Evolutionary conservation across 306 rosid genomes (phyloP), one percentile per base, ranked within the genome.

Genomic region (Hippophae gyantsensis): DNA sequence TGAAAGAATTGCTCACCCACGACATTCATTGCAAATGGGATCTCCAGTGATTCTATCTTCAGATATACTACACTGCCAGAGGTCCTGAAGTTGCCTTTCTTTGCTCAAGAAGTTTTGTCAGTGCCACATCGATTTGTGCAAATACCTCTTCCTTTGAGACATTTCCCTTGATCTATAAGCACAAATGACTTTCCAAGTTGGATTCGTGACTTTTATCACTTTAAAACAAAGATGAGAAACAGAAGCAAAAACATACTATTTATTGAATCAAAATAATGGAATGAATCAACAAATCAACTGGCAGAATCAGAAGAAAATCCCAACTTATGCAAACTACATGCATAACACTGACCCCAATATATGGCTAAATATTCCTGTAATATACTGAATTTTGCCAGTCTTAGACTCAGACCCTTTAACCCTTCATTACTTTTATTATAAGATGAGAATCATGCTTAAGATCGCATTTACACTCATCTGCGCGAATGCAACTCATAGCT

Each of bases 111-210:
- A 90, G 86, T 50, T 58, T 66, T 41, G 74, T 42, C 56, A 90
- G 76, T 10, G 65, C 76, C 14, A 55, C 58, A 56, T 90, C 97
- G 62, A 90, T 79, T 79, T 85, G 82, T 49, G 73, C 68, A 78
- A 83, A 87, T 70, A 90, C 94, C 52, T 77, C 84, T 43, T 75
- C 84, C 86, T 85, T 87, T 7, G 84, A 43, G 53, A 46, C 74
- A 64, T 72, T 74, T 56, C 74, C 79, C 13, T 74, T 26, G 47
- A 69, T 66, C 79, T 74, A 49, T 23, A 49, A 13, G 18, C 53
- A 49, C 7, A 49, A 11, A 49, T 49, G 53, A 49, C 53, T 49
- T 2, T 49, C 14, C 53, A 49, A 49, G 18, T 49, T 49, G 53
- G 14, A 49, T 49, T 56, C 56, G 7, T 65, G 23, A 42, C 53